Conservation (phyloP, 1,139 yeast species). For the Sugiyamaella xylanicola region DNA sequence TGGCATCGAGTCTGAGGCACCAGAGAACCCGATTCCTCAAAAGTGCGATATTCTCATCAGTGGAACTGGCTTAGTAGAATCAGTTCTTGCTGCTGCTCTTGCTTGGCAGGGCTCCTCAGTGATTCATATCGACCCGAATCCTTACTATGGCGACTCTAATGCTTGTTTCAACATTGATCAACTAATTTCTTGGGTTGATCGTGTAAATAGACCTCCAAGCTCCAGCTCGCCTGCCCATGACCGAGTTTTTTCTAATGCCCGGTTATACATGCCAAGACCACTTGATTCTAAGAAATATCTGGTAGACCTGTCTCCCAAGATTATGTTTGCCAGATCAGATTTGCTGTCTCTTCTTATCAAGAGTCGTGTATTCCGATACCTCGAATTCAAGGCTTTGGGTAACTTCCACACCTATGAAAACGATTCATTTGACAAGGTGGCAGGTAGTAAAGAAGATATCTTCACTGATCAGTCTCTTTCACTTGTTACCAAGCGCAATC, state of each 20-base stretch:
- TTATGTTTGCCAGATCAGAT: slow-evolving; percentile 87
- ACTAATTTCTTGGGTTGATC: slow-evolving; percentile 74
- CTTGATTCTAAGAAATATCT: slow-evolving; percentile 75
- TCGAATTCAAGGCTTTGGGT: slow-evolving; percentile 87
- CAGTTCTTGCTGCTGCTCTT: slow-evolving; percentile 87
- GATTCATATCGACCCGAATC: slow-evolving; percentile 79
- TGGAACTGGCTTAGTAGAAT: slow-evolving; percentile 91
- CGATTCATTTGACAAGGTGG: slow-evolving; percentile 78
- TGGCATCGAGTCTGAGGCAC: slow-evolving; percentile 43
- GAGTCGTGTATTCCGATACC: slow-evolving; percentile 84
- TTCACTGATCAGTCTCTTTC: slow-evolving; percentile 85
- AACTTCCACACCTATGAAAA: slow-evolving; percentile 91
- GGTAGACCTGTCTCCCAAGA: slow-evolving; percentile 84
- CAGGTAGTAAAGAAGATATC: slow-evolving; percentile 88
- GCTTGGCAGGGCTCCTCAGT: slow-evolving; percentile 97
- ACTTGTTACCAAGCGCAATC: slow-evolving; percentile 72
- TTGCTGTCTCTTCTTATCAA: slow-evolving; percentile 74
- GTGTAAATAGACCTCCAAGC: slow-evolving; percentile 45
- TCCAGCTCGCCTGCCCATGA: background rate
- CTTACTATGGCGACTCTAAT: slow-evolving; percentile 83
- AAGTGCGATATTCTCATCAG: slow-evolving; percentile 80
- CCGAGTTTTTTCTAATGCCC: slow-evolving; percentile 40
- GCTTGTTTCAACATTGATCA: slow-evolving; percentile 89
- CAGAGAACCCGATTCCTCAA: slow-evolving; percentile 53
- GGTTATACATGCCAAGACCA: slow-evolving; percentile 65